Base-by-base conservation (phyloP, 306 rosid genomes). In the Mucuna pruriens region DNA sequence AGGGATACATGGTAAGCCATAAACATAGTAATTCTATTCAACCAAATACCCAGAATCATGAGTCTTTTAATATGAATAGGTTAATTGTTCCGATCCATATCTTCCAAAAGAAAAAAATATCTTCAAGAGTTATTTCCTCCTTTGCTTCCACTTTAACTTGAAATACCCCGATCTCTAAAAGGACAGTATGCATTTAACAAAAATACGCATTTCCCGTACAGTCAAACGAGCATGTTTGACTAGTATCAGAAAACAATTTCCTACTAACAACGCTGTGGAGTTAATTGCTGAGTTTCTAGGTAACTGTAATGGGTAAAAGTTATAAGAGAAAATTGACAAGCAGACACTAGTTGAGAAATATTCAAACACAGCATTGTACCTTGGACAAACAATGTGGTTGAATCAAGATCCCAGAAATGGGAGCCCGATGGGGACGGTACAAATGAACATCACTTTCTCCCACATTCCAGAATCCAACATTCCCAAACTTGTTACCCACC, bases 381-480 rank as follows among this genome's bases (percentile, higher is more conserved):
- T 91, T 95, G 33, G 99, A 90, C 74, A 75, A 74, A 80, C 88
- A 80, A 77, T 91, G 89, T 40, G 46, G 83, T 20, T 89, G 97
- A 77, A 91, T 76, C 52, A 84, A 85, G 36, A 93, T 91, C 76
- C 97, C 98, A 0, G 91, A 93, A 78, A 95, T 80, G 26, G 94
- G 90, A 52, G 93, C 92, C 1, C 80, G 31, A 71, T 95, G 98
- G 20, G 97, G 92, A 33, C 29, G 87, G 84, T 91, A 95, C 57
- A 87, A 74, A 81, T 88, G 82, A 58, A 90, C 3, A 15, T 87
- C 86, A 38, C 54, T 80, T 48, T 80, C 71, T 83, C 80, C 92
- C 39, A 88, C 80, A 82, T 86, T 78, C 98, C 97, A 93, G 74
- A 95, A 93, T 40, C 93, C 97, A 84, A 93, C 9, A 82, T 95